These are phyloP conservation scores for Lyophyllum semitale DNA, from an alignment of 768 basidiomycete genomes.

Conservation along the genomic window DNA sequence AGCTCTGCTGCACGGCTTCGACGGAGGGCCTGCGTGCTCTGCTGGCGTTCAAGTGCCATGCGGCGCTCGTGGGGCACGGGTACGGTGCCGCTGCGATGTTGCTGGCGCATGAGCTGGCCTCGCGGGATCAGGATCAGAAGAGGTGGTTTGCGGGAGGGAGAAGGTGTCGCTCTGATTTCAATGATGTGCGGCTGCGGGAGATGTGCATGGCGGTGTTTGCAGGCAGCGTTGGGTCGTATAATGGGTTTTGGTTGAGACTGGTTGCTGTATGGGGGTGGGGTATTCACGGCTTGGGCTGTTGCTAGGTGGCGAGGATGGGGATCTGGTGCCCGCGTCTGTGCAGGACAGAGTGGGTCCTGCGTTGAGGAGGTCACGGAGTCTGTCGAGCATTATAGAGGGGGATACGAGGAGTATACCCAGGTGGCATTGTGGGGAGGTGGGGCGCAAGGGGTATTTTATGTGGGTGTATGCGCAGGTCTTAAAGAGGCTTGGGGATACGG, in stretches of 20 bases:
- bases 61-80: neutral
- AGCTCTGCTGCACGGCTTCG: neutral
- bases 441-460: too few relatives aligned
- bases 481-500: too few relatives aligned
- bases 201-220: neutral
- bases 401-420: too few relatives aligned
- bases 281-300: neutral
- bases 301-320: neutral
- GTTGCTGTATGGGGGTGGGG: neutral
- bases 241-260: constrained; percentile 1
- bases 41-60: neutral
- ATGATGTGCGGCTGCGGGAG: neutral
- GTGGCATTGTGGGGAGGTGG: too few relatives aligned
- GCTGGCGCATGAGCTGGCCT: neutral
- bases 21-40: neutral
- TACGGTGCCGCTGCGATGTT: neutral
- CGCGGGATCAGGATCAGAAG: neutral
- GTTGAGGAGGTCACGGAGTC: too few relatives aligned
- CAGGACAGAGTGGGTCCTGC: too few relatives aligned
- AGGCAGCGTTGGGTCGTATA: neutral
- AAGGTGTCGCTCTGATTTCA: neutral
- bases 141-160: neutral
- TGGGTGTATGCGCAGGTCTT: too few relatives aligned
- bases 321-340: too few relatives aligned
- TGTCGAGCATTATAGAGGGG: too few relatives aligned